Evolutionary conservation across 108 stramenopile species (phyloP).

Genomic region (Epipyxis sp.): DNA sequence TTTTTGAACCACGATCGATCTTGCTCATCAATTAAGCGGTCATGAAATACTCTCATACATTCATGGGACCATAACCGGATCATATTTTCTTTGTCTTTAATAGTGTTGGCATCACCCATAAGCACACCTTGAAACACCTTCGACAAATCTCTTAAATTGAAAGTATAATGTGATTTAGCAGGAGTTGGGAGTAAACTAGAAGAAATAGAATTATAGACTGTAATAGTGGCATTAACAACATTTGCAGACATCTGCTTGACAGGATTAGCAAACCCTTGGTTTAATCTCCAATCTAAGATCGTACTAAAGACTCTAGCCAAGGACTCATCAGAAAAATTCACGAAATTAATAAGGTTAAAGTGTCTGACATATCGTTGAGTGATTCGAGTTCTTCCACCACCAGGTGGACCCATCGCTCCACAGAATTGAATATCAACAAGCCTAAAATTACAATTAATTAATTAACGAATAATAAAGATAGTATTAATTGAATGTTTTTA

Average conservation of each 20-base stretch:
- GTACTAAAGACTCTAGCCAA: conserved; percentile 57
- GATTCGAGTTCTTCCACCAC: conserved; percentile 62
- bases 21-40: conserved; percentile 59
- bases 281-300: conserved; percentile 58
- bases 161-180: conserved; percentile 66
- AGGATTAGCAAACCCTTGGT: conserved; percentile 40
- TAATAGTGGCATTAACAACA: conserved; percentile 54
- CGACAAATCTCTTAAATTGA: conserved; percentile 64
- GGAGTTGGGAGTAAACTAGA: conserved; percentile 61
- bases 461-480: too few species aligned
- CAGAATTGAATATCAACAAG: conserved; percentile 63
- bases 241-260: conserved; percentile 45
- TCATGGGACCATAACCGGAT: conserved; percentile 64
- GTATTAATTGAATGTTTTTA: too few species aligned
- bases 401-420: conserved; percentile 66
- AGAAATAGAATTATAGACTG: conserved; percentile 56
- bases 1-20: conserved; percentile 59
- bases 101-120: conserved; percentile 46
- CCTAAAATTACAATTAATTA: too few species aligned
- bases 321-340: conserved; percentile 51
- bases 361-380: conserved; percentile 65
- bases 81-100: conserved; percentile 50
- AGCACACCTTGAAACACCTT: conserved; percentile 66
- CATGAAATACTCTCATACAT: conserved; percentile 59
- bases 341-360: conserved; percentile 60